A percentile compares a stretch with the other conserved stretches of the same genome.
Evolutionary conservation across 2,329 filamentous ascomycete genomes (phyloP).

Genomic region (Lachnellula cervina): DNA sequence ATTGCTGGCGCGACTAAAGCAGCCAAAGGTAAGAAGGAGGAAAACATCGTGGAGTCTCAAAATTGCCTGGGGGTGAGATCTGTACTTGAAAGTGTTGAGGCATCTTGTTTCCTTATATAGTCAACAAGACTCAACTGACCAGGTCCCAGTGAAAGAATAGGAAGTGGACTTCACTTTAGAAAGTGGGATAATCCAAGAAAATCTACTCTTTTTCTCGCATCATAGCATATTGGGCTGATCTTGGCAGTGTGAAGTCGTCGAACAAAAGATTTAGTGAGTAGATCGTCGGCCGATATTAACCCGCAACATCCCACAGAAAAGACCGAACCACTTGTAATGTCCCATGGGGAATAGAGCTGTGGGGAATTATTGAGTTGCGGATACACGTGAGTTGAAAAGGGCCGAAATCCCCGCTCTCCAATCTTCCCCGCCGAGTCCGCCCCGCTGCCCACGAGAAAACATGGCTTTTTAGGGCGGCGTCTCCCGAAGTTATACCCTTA

Average conservation of each 20-base stretch:
- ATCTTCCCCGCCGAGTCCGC: neutral
- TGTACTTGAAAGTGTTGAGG: neutral
- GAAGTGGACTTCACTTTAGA: neutral
- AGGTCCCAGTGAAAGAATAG: no score
- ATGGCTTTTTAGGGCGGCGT: neutral
- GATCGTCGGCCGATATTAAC: neutral
- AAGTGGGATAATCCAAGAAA: no score
- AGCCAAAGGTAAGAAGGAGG: conserved; percentile 7
- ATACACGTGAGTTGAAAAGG: conserved; percentile 4
- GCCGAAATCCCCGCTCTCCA: conserved; percentile 2
- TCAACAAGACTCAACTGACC: neutral
- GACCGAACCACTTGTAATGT: neutral
- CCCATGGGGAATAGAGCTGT: neutral
- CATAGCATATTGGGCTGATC: no score
- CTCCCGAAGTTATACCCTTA: neutral
- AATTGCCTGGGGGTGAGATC: neutral
- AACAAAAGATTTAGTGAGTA: neutral
- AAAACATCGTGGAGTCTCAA: conserved; percentile 2
- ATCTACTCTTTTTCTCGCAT: no score
- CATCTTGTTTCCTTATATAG: neutral
- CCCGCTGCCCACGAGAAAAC: neutral
- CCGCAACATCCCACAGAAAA: neutral
- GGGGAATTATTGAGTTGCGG: neutral
- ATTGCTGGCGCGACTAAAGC: conserved; percentile 17
- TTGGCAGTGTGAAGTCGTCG: neutral